A percentile compares a stretch with the other conserved stretches of the same genome.
Evolutionary conservation across 148 eudicot genomes (phyloP).

Genomic region (Fagopyrum esculentum): DNA sequence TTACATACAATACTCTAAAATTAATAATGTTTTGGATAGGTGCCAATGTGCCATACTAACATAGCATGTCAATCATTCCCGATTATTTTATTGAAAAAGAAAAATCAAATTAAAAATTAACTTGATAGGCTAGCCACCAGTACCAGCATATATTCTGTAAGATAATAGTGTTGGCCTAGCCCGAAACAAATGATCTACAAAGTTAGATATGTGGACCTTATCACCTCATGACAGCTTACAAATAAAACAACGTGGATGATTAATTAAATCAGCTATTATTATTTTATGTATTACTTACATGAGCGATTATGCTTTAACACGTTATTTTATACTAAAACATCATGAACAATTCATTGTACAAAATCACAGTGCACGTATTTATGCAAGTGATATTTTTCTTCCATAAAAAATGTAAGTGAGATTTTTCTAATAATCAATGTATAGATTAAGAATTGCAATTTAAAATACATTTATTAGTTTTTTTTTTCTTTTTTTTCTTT

Average conservation of each 20-base stretch:
- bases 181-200: background rate
- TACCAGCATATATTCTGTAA: background rate
- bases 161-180: conserved; percentile 1
- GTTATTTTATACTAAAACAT: background rate
- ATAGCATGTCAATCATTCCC: too few species aligned
- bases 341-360: too few species aligned
- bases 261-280: background rate
- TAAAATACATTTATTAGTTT: too few species aligned
- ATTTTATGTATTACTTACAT: background rate
- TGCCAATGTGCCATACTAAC: too few species aligned
- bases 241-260: background rate
- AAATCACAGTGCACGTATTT: too few species aligned
- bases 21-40: too few species aligned
- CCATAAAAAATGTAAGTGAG: too few species aligned
- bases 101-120: background rate
- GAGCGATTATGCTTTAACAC: background rate
- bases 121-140: background rate
- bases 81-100: background rate
- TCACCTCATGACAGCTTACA: background rate
- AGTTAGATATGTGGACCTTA: background rate
- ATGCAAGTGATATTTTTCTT: too few species aligned
- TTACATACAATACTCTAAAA: too few species aligned
- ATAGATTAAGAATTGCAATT: too few species aligned
- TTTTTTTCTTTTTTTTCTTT: too few species aligned
- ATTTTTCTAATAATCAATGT: too few species aligned